Evolutionary conservation across 495 filamentous ascomycete genomes (phyloP).

Genomic region (Bathelium albidoporum): DNA sequence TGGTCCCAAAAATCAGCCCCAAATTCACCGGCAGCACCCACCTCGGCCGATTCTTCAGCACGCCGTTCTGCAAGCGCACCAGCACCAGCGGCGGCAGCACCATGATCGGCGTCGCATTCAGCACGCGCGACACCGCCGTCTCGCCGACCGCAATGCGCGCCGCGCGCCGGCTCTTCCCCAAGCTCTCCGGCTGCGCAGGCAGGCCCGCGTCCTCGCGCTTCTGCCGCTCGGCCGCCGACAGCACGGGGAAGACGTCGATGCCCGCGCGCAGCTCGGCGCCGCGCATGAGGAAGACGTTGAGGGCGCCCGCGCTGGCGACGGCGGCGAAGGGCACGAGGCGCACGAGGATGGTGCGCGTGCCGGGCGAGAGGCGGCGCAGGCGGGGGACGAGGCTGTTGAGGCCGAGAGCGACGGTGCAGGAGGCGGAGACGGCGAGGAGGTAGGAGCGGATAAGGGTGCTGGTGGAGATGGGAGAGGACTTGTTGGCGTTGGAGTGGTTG

Average conservation of each 20-base stretch:
- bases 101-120: constrained; percentile 96
- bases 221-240: constrained; percentile 42
- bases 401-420: constrained; percentile 87
- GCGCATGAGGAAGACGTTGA: constrained; percentile 97
- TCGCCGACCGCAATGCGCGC: constrained; percentile 82
- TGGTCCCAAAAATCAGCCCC: constrained; percentile 68
- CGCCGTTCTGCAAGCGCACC: constrained; percentile 65
- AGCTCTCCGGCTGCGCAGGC: constrained; percentile 42
- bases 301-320: constrained; percentile 74
- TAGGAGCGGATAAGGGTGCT: constrained; percentile 80
- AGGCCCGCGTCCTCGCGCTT: constrained; percentile 46
- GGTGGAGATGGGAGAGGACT: constrained; percentile 73
- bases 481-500: constrained; percentile 95
- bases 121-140: constrained; percentile 76
- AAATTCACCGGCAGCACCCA: constrained; percentile 71
- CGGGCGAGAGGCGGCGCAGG: constrained; percentile 64
- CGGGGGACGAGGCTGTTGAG: constrained; percentile 80
- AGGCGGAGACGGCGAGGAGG: constrained; percentile 80
- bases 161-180: constrained; percentile 80
- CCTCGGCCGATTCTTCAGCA: constrained; percentile 57
- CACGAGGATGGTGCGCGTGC: constrained; percentile 59
- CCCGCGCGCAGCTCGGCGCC: constrained; percentile 86
- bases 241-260: constrained; percentile 84
- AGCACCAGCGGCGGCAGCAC: constrained; percentile 78
- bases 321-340: constrained; percentile 92